phyloP scores from a whole-genome alignment of 306 rosid species.

The Cercis canadensis region DNA sequence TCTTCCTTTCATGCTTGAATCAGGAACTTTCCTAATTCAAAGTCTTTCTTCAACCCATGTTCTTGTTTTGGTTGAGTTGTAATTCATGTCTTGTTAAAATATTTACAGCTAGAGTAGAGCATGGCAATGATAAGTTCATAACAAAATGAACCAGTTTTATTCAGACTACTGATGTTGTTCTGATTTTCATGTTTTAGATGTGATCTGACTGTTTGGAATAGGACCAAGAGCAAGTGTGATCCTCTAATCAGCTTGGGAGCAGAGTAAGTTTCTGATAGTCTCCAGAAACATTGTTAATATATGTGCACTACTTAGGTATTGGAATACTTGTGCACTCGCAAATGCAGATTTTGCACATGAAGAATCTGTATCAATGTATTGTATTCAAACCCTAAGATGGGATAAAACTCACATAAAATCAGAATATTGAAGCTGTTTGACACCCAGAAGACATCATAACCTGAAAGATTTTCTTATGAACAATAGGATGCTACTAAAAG shows the following conservation, averaged over 20 bases:
- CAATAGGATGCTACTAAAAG: neutral
- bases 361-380: too few relatives aligned
- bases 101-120: neutral
- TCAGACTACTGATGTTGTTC: neutral
- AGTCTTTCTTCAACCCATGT: neutral
- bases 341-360: too few relatives aligned
- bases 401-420: too few relatives aligned
- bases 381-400: too few relatives aligned
- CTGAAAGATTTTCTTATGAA: neutral
- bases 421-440: too few relatives aligned
- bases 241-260: constrained; percentile 87
- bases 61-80: neutral
- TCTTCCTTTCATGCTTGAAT: constrained; percentile 3
- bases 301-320: neutral
- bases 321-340: neutral
- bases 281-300: neutral
- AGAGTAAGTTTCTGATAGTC: constrained; percentile 57
- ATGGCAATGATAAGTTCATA: neutral
- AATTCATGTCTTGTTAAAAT: neutral
- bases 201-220: constrained; percentile 90
- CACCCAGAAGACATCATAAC: too few relatives aligned
- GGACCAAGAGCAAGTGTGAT: constrained; percentile 92
- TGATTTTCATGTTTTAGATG: constrained; percentile 51
- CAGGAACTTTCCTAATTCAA: neutral
- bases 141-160: neutral